These are phyloP conservation scores for Xerocomus minutiporus DNA, from an alignment of 1,284 basidiomycete genomes.

Conservation along the genomic window DNA sequence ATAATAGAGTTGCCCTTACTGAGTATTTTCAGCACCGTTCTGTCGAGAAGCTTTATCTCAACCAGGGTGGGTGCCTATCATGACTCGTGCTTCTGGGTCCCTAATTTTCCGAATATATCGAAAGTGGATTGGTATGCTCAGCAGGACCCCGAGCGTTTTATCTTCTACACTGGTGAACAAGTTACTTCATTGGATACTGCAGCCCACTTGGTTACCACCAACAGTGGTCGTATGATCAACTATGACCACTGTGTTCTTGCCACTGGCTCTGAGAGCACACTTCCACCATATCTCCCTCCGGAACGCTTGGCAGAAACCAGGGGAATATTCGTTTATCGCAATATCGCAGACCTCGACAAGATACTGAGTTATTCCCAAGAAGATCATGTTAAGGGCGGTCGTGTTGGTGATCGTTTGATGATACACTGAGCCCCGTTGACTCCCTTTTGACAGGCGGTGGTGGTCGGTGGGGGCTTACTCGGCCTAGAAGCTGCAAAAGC, in stretches of 20 bases:
- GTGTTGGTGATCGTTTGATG: conserved; percentile 12
- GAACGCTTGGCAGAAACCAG: conserved; percentile 36
- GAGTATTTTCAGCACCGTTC: conserved; percentile 64
- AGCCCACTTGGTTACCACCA: conserved; percentile 45
- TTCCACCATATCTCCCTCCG: conserved; percentile 59
- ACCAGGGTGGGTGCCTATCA: conserved; percentile 37
- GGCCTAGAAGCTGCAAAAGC: conserved; percentile 17
- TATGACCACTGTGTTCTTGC: conserved; percentile 69
- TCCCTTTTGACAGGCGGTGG: conserved; percentile 10
- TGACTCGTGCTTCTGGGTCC: conserved; percentile 1
- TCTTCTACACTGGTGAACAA: conserved; percentile 52
- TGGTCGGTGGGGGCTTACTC: conserved; percentile 13
- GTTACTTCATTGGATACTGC: conserved; percentile 47
- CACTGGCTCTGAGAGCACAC: conserved; percentile 64
- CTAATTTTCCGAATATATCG: neutral
- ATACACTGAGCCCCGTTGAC: neutral
- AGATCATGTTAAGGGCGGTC: conserved; percentile 37
- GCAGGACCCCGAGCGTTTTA: conserved; percentile 50
- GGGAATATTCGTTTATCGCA: conserved; percentile 72
- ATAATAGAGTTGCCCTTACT: conserved; percentile 56
- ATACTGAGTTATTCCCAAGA: conserved; percentile 56
- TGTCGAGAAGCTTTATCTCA: conserved; percentile 64
- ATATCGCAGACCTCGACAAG: conserved; percentile 60
- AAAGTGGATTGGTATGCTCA: conserved; percentile 56
- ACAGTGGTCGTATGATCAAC: conserved; percentile 43